Evolutionary conservation across 1,284 basidiomycete genomes (phyloP).

Genomic region (Cutaneotrichosporon cavernicola): DNA sequence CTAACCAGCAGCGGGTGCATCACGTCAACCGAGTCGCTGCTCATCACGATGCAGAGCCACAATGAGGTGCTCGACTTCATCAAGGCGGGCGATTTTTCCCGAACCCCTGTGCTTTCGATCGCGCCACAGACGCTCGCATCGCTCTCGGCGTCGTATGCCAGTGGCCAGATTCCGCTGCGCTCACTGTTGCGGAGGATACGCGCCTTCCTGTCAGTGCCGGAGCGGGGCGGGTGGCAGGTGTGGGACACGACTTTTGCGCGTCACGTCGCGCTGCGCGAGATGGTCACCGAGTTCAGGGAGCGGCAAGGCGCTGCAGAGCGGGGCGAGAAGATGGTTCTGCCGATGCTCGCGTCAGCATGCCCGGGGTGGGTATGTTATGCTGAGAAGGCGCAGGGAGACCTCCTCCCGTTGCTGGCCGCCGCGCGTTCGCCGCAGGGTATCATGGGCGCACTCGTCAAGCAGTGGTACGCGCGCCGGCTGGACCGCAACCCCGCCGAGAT

Average conservation of each 20-base stretch:
- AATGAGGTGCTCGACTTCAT: slow-evolving; percentile 82
- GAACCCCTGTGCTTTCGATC: slow-evolving; percentile 75
- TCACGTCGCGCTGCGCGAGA: slow-evolving; percentile 79
- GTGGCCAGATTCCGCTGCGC: slow-evolving; percentile 56
- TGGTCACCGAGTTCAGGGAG: slow-evolving; percentile 76
- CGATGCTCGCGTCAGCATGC: slow-evolving; percentile 93
- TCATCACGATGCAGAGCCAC: slow-evolving; percentile 96
- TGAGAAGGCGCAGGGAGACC: slow-evolving; percentile 93
- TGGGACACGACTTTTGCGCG: slow-evolving; percentile 95
- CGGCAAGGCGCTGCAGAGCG: slow-evolving; percentile 54
- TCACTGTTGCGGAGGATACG: slow-evolving; percentile 68
- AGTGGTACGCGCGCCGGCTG: slow-evolving; percentile 68
- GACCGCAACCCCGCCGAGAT: slow-evolving; percentile 72
- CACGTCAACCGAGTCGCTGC: slow-evolving; percentile 93
- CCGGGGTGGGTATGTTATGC: slow-evolving; percentile 99
- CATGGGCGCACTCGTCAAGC: slow-evolving; percentile 89
- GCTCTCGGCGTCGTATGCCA: slow-evolving; percentile 68
- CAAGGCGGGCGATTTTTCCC: slow-evolving; percentile 53
- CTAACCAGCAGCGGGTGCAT: slow-evolving; percentile 78
- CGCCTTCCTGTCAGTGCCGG: slow-evolving; percentile 56
- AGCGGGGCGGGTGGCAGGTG: slow-evolving; percentile 58
- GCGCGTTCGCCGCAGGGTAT: slow-evolving; percentile 93
- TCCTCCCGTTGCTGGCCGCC: slow-evolving; percentile 82
- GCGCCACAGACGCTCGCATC: slow-evolving; percentile 91
- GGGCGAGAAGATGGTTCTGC: slow-evolving; percentile 55